phyloP scores from a whole-genome alignment of 2,329 filamentous ascomycete genomes.

The Colletotrichum cuscutae region DNA sequence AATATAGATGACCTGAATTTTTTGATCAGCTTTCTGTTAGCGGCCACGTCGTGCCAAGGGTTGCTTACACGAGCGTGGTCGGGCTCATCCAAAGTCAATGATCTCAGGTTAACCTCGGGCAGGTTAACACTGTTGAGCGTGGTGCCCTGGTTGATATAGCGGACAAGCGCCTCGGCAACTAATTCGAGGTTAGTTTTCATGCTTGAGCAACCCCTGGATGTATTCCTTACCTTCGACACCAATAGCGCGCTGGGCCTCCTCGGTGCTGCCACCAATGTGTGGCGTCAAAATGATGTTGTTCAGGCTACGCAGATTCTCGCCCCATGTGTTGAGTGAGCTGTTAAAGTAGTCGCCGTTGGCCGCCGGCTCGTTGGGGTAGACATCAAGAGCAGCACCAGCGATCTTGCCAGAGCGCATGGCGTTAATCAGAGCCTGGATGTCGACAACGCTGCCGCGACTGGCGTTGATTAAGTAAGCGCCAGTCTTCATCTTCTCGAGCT shows the following conservation, averaged over 20 bases:
- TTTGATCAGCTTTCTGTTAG: conserved; percentile 28
- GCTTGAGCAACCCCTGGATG: no score
- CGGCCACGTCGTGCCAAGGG: background rate
- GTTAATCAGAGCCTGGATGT: conserved; percentile 91
- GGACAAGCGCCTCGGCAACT: conserved; percentile 87
- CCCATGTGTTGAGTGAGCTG: conserved; percentile 83
- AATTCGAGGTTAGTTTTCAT: background rate
- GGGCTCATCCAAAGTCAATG: conserved; percentile 88
- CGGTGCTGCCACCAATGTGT: conserved; percentile 96
- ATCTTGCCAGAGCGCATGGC: conserved; percentile 88
- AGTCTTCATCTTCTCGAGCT: conserved; percentile 90
- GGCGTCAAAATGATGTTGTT: conserved; percentile 96
- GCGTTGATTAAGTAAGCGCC: conserved; percentile 97
- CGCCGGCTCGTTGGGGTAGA: conserved; percentile 93
- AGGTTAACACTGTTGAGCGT: conserved; percentile 95
- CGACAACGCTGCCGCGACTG: conserved; percentile 90
- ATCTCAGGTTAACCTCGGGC: conserved; percentile 92
- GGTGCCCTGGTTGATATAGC: conserved; percentile 95
- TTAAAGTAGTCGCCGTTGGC: conserved; percentile 97
- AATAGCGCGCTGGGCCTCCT: conserved; percentile 96
- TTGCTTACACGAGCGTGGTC: conserved; percentile 82
- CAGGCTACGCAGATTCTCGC: conserved; percentile 82
- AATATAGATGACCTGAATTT: conserved; percentile 82
- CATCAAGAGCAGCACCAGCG: conserved; percentile 94
- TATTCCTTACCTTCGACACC: conserved; percentile 76